Conservation (phyloP, 495 filamentous ascomycete species). For the Corynascus novoguineensis region DNA sequence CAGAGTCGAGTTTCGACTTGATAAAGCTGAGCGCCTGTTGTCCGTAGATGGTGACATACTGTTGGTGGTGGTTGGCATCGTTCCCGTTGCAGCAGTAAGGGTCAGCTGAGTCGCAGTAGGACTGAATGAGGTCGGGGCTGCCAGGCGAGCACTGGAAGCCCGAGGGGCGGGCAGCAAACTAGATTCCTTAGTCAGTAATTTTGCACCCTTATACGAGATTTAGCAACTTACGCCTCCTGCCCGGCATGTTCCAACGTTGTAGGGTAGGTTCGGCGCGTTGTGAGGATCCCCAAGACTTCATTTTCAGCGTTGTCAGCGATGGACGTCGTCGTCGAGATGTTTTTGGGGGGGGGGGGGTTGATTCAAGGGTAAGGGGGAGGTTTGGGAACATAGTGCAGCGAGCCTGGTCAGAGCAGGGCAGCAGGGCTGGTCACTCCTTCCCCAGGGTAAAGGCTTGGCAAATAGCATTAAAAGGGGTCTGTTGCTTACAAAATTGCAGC, state of each 20-base stretch:
- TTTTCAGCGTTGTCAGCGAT: no score
- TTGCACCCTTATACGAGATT: no score
- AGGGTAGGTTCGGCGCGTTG: conserved; percentile 47
- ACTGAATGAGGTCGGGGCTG: conserved; percentile 47
- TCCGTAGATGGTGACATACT: conserved; percentile 51
- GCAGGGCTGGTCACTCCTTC: no score
- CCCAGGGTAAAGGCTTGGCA: no score
- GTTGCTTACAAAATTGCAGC: conserved; percentile 60
- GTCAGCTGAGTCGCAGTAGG: conserved; percentile 59
- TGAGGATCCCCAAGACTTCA: conserved; percentile 61
- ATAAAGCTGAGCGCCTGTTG: conserved; percentile 34
- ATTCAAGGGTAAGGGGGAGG: no score
- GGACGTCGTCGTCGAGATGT: no score
- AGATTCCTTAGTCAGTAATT: neutral
- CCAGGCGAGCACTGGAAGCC: conserved; percentile 53
- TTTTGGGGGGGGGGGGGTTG: no score
- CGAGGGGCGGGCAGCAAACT: conserved; percentile 54
- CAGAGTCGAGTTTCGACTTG: conserved; percentile 5
- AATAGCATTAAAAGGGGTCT: no score
- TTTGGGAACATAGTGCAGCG: no score
- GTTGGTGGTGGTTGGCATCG: conserved; percentile 53
- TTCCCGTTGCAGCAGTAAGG: conserved; percentile 64
- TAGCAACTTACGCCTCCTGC: conserved; percentile 48
- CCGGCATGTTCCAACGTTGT: conserved; percentile 56
- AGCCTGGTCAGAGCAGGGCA: no score